Conservation (phyloP, 129 eudicot genomes). For the Lonicera japonica region DNA sequence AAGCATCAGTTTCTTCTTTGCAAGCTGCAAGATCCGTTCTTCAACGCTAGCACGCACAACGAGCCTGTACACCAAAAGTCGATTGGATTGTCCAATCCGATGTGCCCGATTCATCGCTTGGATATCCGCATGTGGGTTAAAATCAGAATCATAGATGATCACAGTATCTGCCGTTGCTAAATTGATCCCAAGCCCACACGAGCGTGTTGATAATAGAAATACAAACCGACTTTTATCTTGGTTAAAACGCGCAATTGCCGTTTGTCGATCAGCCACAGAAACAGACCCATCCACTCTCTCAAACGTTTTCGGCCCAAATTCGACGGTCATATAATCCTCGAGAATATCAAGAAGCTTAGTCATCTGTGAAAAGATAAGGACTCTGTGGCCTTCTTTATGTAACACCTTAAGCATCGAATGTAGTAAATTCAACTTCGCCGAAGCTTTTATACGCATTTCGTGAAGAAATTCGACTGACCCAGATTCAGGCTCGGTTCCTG, state of each 20-base stretch:
- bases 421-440: conserved; percentile 76
- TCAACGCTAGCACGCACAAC: conserved; percentile 99
- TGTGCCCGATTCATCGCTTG: conserved; percentile 99
- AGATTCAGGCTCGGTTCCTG: conserved; percentile 88
- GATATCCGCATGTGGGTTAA: conserved; percentile 96
- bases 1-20: conserved; percentile 93
- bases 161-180: conserved; percentile 99
- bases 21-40: conserved; percentile 92
- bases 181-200: conserved; percentile 98
- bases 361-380: conserved; percentile 92
- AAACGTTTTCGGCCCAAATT: conserved; percentile 76
- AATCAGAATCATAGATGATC: conserved; percentile 94
- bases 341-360: conserved; percentile 92
- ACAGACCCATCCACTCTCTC: conserved; percentile 99
- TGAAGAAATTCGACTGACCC: conserved; percentile 90
- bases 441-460: conserved; percentile 96
- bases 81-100: conserved; percentile 89
- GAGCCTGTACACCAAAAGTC: conserved; percentile 88
- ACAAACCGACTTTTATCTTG: conserved; percentile 87
- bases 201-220: conserved; percentile 76
- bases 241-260: conserved; percentile 82
- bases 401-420: conserved; percentile 85
- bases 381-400: conserved; percentile 78
- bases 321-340: conserved; percentile 81
- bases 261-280: conserved; percentile 81